Conservation (phyloP, 164 flowering plant species). For the Magnolia changhungtana region DNA sequence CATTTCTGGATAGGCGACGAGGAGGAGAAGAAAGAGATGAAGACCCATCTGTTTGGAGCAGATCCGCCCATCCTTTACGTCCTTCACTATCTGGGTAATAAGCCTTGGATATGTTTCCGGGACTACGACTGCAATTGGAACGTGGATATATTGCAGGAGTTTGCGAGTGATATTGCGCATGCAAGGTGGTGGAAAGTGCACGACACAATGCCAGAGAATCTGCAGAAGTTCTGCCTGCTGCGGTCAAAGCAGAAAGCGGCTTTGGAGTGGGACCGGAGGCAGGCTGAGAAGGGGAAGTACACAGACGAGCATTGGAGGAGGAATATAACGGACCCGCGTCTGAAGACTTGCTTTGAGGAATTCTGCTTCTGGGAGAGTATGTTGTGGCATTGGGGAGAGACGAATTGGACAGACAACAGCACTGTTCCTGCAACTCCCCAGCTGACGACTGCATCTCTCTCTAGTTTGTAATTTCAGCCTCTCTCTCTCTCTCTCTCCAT, state of each 20-base stretch:
- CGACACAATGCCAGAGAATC: constrained; percentile 77
- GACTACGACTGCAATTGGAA: constrained; percentile 97
- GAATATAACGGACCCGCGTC: constrained; percentile 54
- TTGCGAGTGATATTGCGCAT: constrained; percentile 87
- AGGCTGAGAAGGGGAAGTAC: constrained; percentile 77
- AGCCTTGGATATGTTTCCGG: constrained; percentile 95
- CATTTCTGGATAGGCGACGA: constrained; percentile 87
- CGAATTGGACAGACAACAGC: constrained; percentile 58
- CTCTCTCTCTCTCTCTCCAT: background rate
- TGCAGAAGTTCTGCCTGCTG: constrained; percentile 74
- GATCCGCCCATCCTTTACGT: constrained; percentile 86
- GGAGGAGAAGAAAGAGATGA: constrained; percentile 58
- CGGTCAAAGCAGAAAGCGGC: constrained; percentile 83
- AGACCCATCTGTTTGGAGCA: constrained; percentile 69
- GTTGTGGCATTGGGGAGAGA: constrained; percentile 83
- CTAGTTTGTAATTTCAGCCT: constrained; percentile 24
- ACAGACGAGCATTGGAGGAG: constrained; percentile 85
- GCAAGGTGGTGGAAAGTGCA: constrained; percentile 89
- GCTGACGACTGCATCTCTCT: constrained; percentile 26
- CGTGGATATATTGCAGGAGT: constrained; percentile 69
- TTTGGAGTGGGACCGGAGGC: constrained; percentile 88
- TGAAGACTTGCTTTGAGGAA: constrained; percentile 48
- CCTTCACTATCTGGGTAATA: constrained; percentile 77
- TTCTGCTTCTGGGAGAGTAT: constrained; percentile 75
- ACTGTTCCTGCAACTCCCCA: constrained; percentile 25